phyloP scores from a whole-genome alignment of 1,284 basidiomycete genomes.

The Mrakiaceae sp. region DNA sequence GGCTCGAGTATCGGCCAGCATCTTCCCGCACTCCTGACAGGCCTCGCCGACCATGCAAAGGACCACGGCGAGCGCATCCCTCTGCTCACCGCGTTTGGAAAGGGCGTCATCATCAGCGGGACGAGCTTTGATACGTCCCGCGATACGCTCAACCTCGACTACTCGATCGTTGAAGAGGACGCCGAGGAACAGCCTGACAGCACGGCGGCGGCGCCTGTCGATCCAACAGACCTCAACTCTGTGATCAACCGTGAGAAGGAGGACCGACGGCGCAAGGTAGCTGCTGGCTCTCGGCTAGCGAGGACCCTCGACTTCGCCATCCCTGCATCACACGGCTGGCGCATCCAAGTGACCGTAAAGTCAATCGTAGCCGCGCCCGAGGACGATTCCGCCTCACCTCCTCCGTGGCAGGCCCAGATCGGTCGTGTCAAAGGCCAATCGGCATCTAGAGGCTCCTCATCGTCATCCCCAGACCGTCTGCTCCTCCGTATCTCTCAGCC shows the following conservation, averaged over 20 bases:
- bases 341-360: constrained; percentile 58
- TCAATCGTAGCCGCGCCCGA: constrained; percentile 50
- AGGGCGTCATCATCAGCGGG: constrained; percentile 66
- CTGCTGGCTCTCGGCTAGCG: no score
- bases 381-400: constrained; percentile 47
- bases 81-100: constrained; percentile 63
- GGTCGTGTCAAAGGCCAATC: constrained; percentile 33
- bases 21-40: constrained; percentile 66
- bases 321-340: constrained; percentile 75
- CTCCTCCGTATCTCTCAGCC: constrained; percentile 60
- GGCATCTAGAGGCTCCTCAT: constrained; percentile 18
- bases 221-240: constrained; percentile 46
- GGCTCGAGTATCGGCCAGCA: constrained; percentile 52
- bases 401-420: constrained; percentile 64
- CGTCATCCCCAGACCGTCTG: constrained; percentile 48
- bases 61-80: constrained; percentile 64
- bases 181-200: constrained; percentile 35
- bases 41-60: constrained; percentile 63
- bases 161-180: constrained; percentile 67
- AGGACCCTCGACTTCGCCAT: constrained; percentile 63
- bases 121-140: constrained; percentile 66
- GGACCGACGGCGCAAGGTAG: constrained; percentile 36
- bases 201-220: constrained; percentile 31
- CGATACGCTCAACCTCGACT: constrained; percentile 73
- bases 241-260: constrained; percentile 36